Percentiles rank a stretch among this genome's conserved stretches.
Evolutionary conservation across 805 yeast species (phyloP).

Genomic region (Monosporozyma aerobia): DNA sequence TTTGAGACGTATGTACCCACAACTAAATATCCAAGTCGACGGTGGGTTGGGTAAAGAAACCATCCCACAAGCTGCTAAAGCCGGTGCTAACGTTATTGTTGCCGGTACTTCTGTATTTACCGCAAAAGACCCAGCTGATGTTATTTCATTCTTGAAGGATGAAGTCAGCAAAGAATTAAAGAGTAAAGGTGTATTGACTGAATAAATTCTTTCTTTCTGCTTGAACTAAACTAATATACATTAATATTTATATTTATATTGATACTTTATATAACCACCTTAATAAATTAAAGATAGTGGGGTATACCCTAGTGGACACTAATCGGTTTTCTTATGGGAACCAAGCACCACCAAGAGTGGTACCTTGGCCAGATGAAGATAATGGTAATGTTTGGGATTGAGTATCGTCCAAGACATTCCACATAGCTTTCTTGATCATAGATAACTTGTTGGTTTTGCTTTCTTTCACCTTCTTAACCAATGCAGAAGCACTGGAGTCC

Average conservation of each 20-base stretch:
- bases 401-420: slow-evolving; percentile 61
- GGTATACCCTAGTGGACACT: not conserved
- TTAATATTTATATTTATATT: not conserved
- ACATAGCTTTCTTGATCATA: slow-evolving; percentile 51
- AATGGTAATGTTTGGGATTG: slow-evolving; percentile 36
- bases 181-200: slow-evolving; percentile 36
- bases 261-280: not conserved
- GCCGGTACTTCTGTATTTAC: slow-evolving; percentile 94
- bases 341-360: slow-evolving; percentile 72
- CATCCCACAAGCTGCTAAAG: slow-evolving; percentile 79
- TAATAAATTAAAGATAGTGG: not conserved
- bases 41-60: slow-evolving; percentile 91
- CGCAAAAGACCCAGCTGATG: slow-evolving; percentile 69
- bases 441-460: slow-evolving; percentile 28
- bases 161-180: slow-evolving; percentile 46
- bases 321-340: slow-evolving; percentile 29
- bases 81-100: slow-evolving; percentile 96
- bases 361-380: slow-evolving; percentile 56
- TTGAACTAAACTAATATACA: not conserved
- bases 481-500: slow-evolving; percentile 15
- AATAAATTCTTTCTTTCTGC: not conserved
- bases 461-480: slow-evolving; percentile 13
- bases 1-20: slow-evolving; percentile 64
- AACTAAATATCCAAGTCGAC: slow-evolving; percentile 86
- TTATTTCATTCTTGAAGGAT: slow-evolving; percentile 58